phyloP scores from a whole-genome alignment of 352 stramenopile species.

The Globisporangium irregulare region DNA sequence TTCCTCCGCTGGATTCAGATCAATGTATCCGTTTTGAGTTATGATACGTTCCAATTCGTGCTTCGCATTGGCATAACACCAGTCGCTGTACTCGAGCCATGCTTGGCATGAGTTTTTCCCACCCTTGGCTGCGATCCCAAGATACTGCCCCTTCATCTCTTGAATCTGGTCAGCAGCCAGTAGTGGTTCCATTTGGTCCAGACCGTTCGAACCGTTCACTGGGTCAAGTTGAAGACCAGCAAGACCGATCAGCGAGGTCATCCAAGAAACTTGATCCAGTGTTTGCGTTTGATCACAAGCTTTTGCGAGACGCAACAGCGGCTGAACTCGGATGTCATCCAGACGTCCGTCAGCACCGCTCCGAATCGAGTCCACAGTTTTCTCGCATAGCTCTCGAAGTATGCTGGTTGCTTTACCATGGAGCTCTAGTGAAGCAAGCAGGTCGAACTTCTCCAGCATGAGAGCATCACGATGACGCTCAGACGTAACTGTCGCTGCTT shows the following conservation, averaged over 20 bases:
- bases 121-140: slow-evolving; percentile 33
- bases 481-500: slow-evolving; percentile 14
- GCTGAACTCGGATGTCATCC: background rate
- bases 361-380: background rate
- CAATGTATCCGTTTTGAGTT: slow-evolving; percentile 47
- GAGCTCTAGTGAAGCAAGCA: slow-evolving; percentile 36
- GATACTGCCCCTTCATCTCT: slow-evolving; percentile 15
- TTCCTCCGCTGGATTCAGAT: slow-evolving; percentile 46
- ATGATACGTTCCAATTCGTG: slow-evolving; percentile 37
- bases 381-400: slow-evolving; percentile 28
- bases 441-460: slow-evolving; percentile 34
- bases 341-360: background rate
- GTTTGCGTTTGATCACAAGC: slow-evolving; percentile 20
- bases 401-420: slow-evolving; percentile 28
- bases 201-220: background rate
- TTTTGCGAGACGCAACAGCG: slow-evolving; percentile 33
- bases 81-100: slow-evolving; percentile 69
- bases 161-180: slow-evolving; percentile 21
- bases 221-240: background rate
- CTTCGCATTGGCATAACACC: slow-evolving; percentile 61
- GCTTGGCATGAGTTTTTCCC: slow-evolving; percentile 34
- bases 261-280: slow-evolving; percentile 16
- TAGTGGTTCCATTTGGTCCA: background rate
- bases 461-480: background rate
- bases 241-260: background rate